Evolutionary conservation across 257 asterid species (phyloP).

Genomic region (Salvia splendens): DNA sequence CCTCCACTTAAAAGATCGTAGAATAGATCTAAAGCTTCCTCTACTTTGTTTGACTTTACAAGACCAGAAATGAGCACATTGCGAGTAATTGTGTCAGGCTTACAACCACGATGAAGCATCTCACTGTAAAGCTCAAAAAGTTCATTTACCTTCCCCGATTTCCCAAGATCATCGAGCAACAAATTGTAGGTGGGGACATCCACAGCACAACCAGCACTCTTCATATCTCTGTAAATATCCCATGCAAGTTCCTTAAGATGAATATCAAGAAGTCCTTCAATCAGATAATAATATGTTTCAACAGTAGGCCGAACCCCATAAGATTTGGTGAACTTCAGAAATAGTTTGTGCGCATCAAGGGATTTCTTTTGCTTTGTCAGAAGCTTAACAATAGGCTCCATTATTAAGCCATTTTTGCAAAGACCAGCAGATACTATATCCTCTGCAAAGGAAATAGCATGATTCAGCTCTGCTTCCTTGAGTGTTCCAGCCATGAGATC

Average conservation of each 20-base stretch:
- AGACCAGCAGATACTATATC: constrained; percentile 52
- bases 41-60: constrained; percentile 66
- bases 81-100: constrained; percentile 69
- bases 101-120: constrained; percentile 69
- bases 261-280: constrained; percentile 74
- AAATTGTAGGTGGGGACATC: constrained; percentile 76
- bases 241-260: constrained; percentile 65
- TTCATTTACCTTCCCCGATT: constrained; percentile 63
- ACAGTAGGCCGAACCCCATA: constrained; percentile 53
- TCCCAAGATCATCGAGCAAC: constrained; percentile 83
- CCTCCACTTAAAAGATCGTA: constrained; percentile 79
- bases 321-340: constrained; percentile 51
- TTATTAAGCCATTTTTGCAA: constrained; percentile 65
- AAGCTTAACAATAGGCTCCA: constrained; percentile 60
- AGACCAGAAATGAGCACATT: constrained; percentile 86
- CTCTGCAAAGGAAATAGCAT: constrained; percentile 65
- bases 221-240: constrained; percentile 72
- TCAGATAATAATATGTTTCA: constrained; percentile 60
- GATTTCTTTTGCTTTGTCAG: constrained; percentile 75
- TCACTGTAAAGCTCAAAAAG: constrained; percentile 70
- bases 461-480: constrained; percentile 60
- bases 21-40: constrained; percentile 69
- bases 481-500: constrained; percentile 62
- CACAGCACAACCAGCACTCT: constrained; percentile 54
- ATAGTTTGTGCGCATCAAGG: constrained; percentile 62